Base-by-base conservation (phyloP, 2,329 filamentous ascomycete genomes). In the Cordyceps cateniannulata region DNA sequence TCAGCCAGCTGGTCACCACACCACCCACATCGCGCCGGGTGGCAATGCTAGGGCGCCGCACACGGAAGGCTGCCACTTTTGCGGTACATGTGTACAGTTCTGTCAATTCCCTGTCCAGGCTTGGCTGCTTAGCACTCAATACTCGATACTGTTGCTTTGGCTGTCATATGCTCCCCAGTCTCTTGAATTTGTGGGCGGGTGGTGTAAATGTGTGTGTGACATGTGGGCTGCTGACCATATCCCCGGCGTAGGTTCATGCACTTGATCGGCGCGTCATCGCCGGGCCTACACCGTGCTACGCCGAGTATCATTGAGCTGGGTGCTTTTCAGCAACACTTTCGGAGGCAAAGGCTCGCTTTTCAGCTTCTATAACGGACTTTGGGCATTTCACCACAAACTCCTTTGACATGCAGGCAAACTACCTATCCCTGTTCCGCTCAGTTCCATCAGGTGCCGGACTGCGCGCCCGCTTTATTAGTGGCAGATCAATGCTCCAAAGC, bases 141-240 rank as follows among this genome's bases (percentile, higher is more conserved):
- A 40, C 54, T 48, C 14, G 48, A 59, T 25, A 32, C 35, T 48
- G 56, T 44, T 32, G 47, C 42, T n/a, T 51, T 59, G 24, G 24
- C 56, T 24, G 56, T 59, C 56, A 59, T 59, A 29, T 51, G 47
- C 47, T 51, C 45, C 56, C 47, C 56, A 24, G 56, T 27, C 51
- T 51, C 56, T 42, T 10, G n/a, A 44, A 50, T 29, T 22, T 50
- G 56, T 51, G 56, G 56, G 54, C 29, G 42, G 22, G 44, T 48
- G 44, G 45, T 58, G 32, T 40, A 40, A 42, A 35, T 59, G 47
- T 25, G 47, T 42, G 56, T 51, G 35, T 59, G 56, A 51, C 47
- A 59, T 51, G 56, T 51, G 56, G 55, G 47, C 56, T 59, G 56
- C 32, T 59, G 56, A 59, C 56, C 56, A 59, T 18, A 12, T 42